Evolutionary conservation across 2,329 filamentous ascomycete genomes (phyloP), one percentile per base, ranked within the genome.

Genomic region (Stagonosporopsis rhizophila): DNA sequence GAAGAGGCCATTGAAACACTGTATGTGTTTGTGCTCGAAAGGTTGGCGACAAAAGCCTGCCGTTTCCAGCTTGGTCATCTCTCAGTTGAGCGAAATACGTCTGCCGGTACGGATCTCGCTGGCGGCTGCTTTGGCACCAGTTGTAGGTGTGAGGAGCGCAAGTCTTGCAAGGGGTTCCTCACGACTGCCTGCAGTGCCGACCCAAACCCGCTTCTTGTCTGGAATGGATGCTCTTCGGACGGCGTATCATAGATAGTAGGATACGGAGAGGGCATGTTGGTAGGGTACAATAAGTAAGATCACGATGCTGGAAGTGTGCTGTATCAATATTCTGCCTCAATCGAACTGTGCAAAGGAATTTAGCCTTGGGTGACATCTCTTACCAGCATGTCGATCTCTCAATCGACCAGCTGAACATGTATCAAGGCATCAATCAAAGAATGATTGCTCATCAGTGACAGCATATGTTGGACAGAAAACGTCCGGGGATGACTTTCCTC

Each of bases 161-260:
- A 86, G 77, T 22, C 80, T 79, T 2, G 82, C 82, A 0, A 84
- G 70, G 0, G 81, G 82, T 69, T 85, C 82, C 53, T 82, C 80
- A 27, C 67, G 68, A 8, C 78, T 81, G 6, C 77, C 78, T 0
- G 82, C 78, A 8, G 70, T 57, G 4, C 77, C 80, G 15, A 77
- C 63, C 82, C 81, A 84, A 30, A 83, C 79, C 27, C 77, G 78
- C 23, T 74, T 79, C 6, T 77, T 78, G 52, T 84, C 78, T 1
- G 80, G 78, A 14, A 84, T 1, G 80, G 78, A 14, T 84, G 78
- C 14, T 78, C 65, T 58, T 82, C 80, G 56, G 77, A 81, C 5
- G 75, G 70, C 3, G 49, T 59, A 23, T 65, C 59, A 35, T 56
- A 65, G 25, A 60, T 54, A 28, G 45, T 20, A 17, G 50, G 40